Percentiles rank a stretch among this genome's conserved stretches.
Evolutionary conservation across 1,284 basidiomycete species (phyloP).

Genomic region (Cutaneotrichosporon dermatis): DNA sequence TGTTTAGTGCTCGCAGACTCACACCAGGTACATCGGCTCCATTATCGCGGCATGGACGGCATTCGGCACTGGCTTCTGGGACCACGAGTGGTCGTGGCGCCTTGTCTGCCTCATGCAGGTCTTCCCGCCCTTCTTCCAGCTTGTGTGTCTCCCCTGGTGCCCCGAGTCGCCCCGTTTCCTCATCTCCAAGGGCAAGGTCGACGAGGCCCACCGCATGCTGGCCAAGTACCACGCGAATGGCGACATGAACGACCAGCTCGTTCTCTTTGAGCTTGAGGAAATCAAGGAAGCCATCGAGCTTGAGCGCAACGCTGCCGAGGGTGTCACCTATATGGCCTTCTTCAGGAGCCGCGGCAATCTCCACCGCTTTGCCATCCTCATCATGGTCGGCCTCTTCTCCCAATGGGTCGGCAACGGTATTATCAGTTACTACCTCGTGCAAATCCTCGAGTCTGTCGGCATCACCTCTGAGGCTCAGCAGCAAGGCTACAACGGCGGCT

Average conservation of each 20-base stretch:
- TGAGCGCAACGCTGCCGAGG: constrained; percentile 48
- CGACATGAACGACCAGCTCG: constrained; percentile 22
- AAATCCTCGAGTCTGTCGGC: constrained; percentile 18
- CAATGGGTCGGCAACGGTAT: constrained; percentile 16
- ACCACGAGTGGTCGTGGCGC: constrained; percentile 16
- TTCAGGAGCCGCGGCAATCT: constrained; percentile 46
- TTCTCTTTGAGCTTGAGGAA: constrained; percentile 25
- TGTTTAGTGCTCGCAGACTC: background rate
- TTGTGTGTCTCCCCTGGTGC: constrained; percentile 21
- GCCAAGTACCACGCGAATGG: constrained; percentile 34
- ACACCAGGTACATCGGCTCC: constrained; percentile 9
- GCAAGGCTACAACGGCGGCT: constrained; percentile 21
- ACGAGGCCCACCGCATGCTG: constrained; percentile 32
- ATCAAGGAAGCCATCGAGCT: constrained; percentile 47
- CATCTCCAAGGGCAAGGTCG: constrained; percentile 25
- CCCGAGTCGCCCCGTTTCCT: constrained; percentile 44
- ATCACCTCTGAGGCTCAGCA: constrained; percentile 15
- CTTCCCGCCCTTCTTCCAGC: background rate
- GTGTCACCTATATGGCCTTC: constrained; percentile 12
- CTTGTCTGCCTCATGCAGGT: constrained; percentile 24
- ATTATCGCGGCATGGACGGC: constrained; percentile 18
- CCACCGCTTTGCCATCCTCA: constrained; percentile 51
- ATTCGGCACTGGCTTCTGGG: constrained; percentile 12
- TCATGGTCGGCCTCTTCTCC: constrained; percentile 51
- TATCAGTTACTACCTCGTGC: constrained; percentile 11